phyloP scores from a whole-genome alignment of 768 basidiomycete genomes.

The Auricularia sp. region DNA sequence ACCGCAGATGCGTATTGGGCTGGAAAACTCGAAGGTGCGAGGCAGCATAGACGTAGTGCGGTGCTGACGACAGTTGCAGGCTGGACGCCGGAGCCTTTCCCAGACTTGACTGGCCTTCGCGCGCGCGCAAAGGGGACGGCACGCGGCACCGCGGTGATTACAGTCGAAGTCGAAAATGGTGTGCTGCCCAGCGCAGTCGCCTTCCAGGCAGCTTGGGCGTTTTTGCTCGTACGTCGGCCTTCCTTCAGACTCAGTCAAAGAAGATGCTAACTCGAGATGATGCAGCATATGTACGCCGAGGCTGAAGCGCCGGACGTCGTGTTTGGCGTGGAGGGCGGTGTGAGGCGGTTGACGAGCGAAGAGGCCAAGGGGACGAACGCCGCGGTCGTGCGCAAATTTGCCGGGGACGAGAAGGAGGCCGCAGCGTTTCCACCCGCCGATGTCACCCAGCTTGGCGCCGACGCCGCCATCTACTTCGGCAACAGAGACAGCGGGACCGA shows the following conservation, averaged over 20 bases:
- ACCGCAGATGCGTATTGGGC: neutral
- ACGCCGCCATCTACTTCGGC: neutral
- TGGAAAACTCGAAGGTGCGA: neutral
- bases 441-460: neutral
- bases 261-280: neutral
- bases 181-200: neutral
- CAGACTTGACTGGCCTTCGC: neutral
- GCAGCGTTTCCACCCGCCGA: neutral
- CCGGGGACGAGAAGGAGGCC: neutral
- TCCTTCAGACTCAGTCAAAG: neutral
- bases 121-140: neutral
- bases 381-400: neutral
- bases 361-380: neutral
- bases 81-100: neutral
- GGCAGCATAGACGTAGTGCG: neutral
- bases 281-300: neutral
- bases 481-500: neutral
- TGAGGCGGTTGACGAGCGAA: neutral
- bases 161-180: neutral
- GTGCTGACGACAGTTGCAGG: neutral
- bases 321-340: neutral
- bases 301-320: neutral
- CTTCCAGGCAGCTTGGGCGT: neutral
- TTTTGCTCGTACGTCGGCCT: neutral
- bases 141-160: neutral